Evolutionary conservation across 768 basidiomycete species (phyloP), one percentile per base, ranked within the genome.

Genomic region (Suillus lakei): DNA sequence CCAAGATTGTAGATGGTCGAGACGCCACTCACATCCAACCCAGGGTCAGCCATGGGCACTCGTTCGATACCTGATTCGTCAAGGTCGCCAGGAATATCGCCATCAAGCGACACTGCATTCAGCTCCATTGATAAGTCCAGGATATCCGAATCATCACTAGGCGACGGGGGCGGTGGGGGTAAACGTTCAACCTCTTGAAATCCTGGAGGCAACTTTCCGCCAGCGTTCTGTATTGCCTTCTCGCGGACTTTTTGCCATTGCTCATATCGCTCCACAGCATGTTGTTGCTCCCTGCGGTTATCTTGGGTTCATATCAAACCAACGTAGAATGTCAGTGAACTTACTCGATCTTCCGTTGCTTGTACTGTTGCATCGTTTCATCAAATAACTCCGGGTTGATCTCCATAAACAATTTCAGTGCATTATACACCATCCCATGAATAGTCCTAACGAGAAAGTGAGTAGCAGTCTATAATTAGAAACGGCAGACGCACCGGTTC

Each of bases 361-460:
- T 97, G 79, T 97, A 99, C 67, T 95, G 93, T 54, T 92, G 91
- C 85, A 98, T 89, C 61, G 91, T 88, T 69, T 93, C 93, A 71
- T 98, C 96, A 70, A 99, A 99, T 28, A 98, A 80, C 74, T 97
- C 94, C 0, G 96, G 93, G 74, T 98, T 99, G 76, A 99, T 95
- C 78, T 99, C 98, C 96, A 99, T 99, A 81, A 98, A 97, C 64
- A 99, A 77, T 77, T 97, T 99, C 76, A 99, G 82, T 2, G 98
- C 98, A 75, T 99, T 98, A 80, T 98, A 99, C 34, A 99, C 96
- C 94, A 99, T 96, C 67, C 95, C 95, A 70, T 99, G 98, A 71
- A 99, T 99, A 55, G 98, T 99, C 68, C 96, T 99, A 70, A 66
- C 9, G 26, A 26, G 13, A 18, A n/a, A 28, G 43, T 63, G 36